Conservation (phyloP, 495 filamentous ascomycete genomes). For the Aspergillus olivimuriae region DNA sequence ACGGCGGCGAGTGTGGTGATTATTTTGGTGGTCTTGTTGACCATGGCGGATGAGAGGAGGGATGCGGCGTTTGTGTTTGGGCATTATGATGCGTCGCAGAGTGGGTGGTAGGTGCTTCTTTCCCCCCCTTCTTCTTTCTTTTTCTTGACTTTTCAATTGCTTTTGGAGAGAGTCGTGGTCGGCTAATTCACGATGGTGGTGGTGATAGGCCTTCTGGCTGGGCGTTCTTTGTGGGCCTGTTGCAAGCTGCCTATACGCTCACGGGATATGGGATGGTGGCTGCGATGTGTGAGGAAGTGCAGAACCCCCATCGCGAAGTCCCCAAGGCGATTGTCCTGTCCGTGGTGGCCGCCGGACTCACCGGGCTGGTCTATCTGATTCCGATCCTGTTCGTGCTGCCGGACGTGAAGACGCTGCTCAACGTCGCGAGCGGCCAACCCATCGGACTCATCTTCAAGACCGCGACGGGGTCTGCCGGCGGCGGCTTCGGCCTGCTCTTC, state of each 20-base stretch:
- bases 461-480: conserved; percentile 34
- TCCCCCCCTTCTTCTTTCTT: too few species aligned
- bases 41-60: conserved; percentile 48
- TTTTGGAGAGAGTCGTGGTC: not conserved
- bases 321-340: conserved; percentile 67
- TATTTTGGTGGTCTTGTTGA: conserved; percentile 51
- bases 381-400: conserved; percentile 61
- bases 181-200: not conserved
- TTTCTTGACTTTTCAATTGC: too few species aligned
- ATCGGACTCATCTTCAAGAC: conserved; percentile 31
- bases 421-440: conserved; percentile 51
- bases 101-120: conserved; percentile 42
- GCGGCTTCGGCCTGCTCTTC: conserved; percentile 68
- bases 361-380: conserved; percentile 64
- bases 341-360: conserved; percentile 61
- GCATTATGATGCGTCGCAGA: conserved; percentile 51
- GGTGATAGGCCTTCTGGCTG: conserved; percentile 45
- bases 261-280: conserved; percentile 54
- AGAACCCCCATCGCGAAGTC: conserved; percentile 58
- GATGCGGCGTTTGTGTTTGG: conserved; percentile 54
- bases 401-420: conserved; percentile 45
- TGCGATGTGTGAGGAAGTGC: conserved; percentile 63
- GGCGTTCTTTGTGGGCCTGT: conserved; percentile 55
- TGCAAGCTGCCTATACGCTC: conserved; percentile 55
- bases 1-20: conserved; percentile 54